Conservation (phyloP, 1,284 basidiomycete species). For the Rhodotorula sp. region DNA sequence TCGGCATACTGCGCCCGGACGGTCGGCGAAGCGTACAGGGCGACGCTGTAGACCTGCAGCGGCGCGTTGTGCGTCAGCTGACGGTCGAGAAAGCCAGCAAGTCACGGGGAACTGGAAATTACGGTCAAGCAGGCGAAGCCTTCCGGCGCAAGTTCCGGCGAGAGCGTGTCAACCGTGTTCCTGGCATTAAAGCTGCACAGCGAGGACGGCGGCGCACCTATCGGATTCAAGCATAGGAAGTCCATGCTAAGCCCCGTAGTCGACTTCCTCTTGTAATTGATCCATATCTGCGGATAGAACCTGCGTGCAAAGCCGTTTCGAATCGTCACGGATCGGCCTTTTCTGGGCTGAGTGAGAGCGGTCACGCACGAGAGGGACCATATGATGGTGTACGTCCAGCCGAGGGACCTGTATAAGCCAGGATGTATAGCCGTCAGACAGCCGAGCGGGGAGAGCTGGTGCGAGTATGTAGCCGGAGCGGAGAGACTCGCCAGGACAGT, state of each 20-base stretch:
- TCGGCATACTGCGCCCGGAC: conserved; percentile 50
- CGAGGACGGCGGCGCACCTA: conserved; percentile 36
- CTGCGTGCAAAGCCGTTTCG: not conserved
- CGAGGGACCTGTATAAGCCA: conserved; percentile 16
- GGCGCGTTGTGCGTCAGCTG: accelerated
- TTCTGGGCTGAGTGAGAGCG: too few relatives aligned
- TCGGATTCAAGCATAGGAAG: conserved; percentile 53
- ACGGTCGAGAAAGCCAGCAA: too few relatives aligned
- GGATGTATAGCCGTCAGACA: not conserved
- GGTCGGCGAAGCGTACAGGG: conserved; percentile 47
- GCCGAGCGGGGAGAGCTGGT: not conserved
- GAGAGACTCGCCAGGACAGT: conserved; percentile 5
- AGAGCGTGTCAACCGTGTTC: too few relatives aligned
- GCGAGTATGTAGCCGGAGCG: not conserved
- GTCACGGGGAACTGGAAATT: not conserved
- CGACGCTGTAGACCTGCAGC: conserved; percentile 48
- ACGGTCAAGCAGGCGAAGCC: conserved; percentile 50
- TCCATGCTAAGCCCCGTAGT: conserved; percentile 51
- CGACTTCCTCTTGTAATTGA: conserved; percentile 52
- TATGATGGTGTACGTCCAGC: conserved; percentile 30
- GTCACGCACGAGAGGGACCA: conserved; percentile 32
- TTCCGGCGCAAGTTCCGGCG: too few relatives aligned
- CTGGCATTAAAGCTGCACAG: too few relatives aligned
- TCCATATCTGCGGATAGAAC: conserved; percentile 54
- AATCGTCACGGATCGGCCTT: too few relatives aligned